Conservation (phyloP, 2,329 filamentous ascomycete species). For the Metarhizium rileyi region DNA sequence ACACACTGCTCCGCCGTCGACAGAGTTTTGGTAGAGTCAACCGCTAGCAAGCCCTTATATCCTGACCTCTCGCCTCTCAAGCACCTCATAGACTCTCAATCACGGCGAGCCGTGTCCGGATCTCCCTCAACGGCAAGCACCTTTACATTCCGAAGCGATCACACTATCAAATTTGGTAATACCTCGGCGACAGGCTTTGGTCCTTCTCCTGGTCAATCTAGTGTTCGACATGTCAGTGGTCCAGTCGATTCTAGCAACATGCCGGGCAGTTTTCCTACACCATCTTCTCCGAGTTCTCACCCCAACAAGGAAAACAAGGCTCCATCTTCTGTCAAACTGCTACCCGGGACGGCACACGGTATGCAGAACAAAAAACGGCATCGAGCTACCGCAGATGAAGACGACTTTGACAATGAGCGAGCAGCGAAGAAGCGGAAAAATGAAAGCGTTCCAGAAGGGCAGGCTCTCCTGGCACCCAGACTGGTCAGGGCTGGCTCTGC, state of each 20-base stretch:
- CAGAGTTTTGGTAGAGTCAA: slow-evolving; percentile 15
- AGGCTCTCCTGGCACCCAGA: slow-evolving; percentile 42
- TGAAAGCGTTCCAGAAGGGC: slow-evolving; percentile 37
- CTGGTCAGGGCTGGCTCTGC: slow-evolving; percentile 27
- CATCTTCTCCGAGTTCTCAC: slow-evolving; percentile 21
- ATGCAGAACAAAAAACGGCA: slow-evolving; percentile 58
- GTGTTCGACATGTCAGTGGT: slow-evolving; percentile 48
- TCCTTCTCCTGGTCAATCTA: slow-evolving; percentile 46
- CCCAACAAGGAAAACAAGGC: slow-evolving; percentile 47
- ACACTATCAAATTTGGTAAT: slow-evolving; percentile 49
- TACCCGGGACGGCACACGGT: slow-evolving; percentile 47
- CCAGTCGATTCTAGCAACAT: slow-evolving; percentile 39
- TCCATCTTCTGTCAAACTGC: slow-evolving; percentile 25
- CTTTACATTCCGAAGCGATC: slow-evolving; percentile 57
- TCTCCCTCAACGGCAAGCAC: slow-evolving; percentile 41
- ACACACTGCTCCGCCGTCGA: slow-evolving; percentile 22
- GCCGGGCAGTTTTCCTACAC: slow-evolving; percentile 45
- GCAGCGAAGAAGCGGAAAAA: slow-evolving; percentile 51
- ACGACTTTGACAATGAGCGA: slow-evolving; percentile 40
- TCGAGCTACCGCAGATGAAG: slow-evolving; percentile 46
- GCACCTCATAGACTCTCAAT: slow-evolving; percentile 18
- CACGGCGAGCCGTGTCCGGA: slow-evolving; percentile 14
- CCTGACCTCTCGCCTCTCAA: slow-evolving; percentile 41
- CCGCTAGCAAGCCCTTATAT: slow-evolving; percentile 33
- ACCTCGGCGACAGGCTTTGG: slow-evolving; percentile 44